These are phyloP conservation scores for Aspergillus brunneoviolaceus DNA, from an alignment of 2,329 filamentous ascomycete genomes.

Conservation along the genomic window DNA sequence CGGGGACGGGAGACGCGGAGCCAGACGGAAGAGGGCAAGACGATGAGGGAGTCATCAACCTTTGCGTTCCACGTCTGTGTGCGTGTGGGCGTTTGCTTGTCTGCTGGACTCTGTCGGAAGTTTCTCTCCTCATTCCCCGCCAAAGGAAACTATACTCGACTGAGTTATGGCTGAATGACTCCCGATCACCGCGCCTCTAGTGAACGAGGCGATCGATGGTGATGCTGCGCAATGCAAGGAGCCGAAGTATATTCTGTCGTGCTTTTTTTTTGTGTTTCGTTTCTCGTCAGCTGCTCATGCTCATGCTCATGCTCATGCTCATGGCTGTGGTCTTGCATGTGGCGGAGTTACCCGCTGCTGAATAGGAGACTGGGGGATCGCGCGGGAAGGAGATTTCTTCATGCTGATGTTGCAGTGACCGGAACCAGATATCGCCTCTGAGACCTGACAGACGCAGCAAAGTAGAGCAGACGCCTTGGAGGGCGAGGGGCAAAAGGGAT, in stretches of 20 bases:
- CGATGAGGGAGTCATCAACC: too few relatives aligned
- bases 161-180: neutral
- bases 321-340: neutral
- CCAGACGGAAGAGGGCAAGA: neutral
- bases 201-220: neutral
- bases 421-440: neutral
- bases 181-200: neutral
- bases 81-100: neutral
- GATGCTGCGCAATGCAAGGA: constrained; percentile 3
- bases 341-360: neutral
- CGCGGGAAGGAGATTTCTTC: neutral
- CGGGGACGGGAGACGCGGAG: neutral
- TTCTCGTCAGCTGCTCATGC: neutral
- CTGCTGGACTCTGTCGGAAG: neutral
- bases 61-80: too few relatives aligned
- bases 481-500: neutral
- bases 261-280: neutral
- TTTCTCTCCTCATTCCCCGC: neutral
- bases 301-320: neutral
- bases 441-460: neutral
- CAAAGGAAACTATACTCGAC: neutral
- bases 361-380: neutral
- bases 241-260: neutral
- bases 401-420: neutral
- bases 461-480: neutral